phyloP scores from a whole-genome alignment of 192 early-diverging fungal genomes.

The Globomyces pollinis-pini region DNA sequence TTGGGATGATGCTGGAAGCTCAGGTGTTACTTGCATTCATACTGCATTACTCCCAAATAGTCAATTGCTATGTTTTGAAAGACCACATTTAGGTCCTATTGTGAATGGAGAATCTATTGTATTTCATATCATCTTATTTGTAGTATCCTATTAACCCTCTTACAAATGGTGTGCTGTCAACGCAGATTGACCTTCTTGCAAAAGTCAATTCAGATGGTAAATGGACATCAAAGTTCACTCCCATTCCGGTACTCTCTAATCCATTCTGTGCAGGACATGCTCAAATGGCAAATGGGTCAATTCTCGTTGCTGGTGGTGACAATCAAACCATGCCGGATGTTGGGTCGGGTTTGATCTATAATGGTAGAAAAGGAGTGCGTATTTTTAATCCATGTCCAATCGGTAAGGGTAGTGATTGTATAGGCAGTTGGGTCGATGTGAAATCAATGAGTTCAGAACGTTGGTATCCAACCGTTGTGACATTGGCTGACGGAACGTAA shows the following conservation, averaged over 20 bases:
- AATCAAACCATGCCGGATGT: constrained; percentile 6
- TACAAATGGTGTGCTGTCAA: constrained; percentile 1
- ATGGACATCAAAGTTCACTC: constrained; percentile 3
- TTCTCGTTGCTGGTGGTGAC: constrained; percentile 37
- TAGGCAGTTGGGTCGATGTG: constrained; percentile 16
- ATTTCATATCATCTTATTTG: no score
- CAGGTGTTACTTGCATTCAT: constrained; percentile 21
- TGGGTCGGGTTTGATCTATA: no score
- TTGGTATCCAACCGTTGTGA: constrained; percentile 39
- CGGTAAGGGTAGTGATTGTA: background rate
- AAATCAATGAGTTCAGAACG: constrained; percentile 17
- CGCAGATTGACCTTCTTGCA: constrained; percentile 9
- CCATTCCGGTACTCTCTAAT: constrained; percentile 9
- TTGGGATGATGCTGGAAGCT: background rate
- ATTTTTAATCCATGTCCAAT: constrained; percentile 9
- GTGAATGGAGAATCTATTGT: no score
- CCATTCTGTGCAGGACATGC: constrained; percentile 37
- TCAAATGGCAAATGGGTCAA: constrained; percentile 25
- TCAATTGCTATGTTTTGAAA: constrained; percentile 27
- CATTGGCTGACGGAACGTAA: constrained; percentile 15
- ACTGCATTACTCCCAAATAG: constrained; percentile 7
- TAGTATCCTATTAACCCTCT: constrained; percentile 10
- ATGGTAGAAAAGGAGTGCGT: constrained; percentile 14
- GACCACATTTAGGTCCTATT: constrained; percentile 28
- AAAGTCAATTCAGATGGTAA: background rate